These are phyloP conservation scores for Phytopythium boreale DNA, from an alignment of 352 stramenopile species.

Conservation along the genomic window DNA sequence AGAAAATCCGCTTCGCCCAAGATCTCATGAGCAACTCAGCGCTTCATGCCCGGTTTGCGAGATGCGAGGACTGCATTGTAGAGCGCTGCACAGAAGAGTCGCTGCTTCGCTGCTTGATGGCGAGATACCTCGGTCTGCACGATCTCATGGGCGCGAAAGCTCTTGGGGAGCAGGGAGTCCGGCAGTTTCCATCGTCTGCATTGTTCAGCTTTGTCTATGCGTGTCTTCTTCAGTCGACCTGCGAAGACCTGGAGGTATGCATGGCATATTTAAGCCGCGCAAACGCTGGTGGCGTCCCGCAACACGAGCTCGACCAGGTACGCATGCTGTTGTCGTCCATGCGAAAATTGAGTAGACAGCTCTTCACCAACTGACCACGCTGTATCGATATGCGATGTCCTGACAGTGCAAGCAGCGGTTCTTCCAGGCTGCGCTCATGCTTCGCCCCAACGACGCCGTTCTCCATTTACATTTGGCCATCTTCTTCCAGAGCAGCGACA, in stretches of 20 bases:
- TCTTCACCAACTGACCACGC: conserved; percentile 3
- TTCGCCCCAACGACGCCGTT: conserved; percentile 46
- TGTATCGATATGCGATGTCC: neutral
- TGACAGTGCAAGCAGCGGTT: conserved; percentile 44
- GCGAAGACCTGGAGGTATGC: conserved; percentile 36
- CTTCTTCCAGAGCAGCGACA: conserved; percentile 42
- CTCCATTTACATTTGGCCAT: conserved; percentile 54
- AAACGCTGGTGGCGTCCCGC: conserved; percentile 14
- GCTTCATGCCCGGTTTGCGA: conserved; percentile 18
- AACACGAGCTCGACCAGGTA: conserved; percentile 37
- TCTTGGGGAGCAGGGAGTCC: conserved; percentile 35
- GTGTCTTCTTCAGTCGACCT: conserved; percentile 34
- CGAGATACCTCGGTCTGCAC: conserved; percentile 41
- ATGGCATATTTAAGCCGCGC: conserved; percentile 30
- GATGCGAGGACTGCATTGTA: conserved; percentile 26
- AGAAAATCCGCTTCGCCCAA: conserved; percentile 35
- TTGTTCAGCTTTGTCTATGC: conserved; percentile 42
- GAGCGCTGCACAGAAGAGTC: conserved; percentile 33
- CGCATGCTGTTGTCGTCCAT: conserved; percentile 1
- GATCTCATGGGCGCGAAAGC: conserved; percentile 34
- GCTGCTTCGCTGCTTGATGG: conserved; percentile 50
- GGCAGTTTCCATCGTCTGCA: conserved; percentile 31
- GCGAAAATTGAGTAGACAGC: neutral
- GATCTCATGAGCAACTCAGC: conserved; percentile 16
- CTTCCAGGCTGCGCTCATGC: conserved; percentile 46